These are phyloP conservation scores for Allium cepa DNA, from an alignment of 106 monocot genomes.

Conservation along the genomic window DNA sequence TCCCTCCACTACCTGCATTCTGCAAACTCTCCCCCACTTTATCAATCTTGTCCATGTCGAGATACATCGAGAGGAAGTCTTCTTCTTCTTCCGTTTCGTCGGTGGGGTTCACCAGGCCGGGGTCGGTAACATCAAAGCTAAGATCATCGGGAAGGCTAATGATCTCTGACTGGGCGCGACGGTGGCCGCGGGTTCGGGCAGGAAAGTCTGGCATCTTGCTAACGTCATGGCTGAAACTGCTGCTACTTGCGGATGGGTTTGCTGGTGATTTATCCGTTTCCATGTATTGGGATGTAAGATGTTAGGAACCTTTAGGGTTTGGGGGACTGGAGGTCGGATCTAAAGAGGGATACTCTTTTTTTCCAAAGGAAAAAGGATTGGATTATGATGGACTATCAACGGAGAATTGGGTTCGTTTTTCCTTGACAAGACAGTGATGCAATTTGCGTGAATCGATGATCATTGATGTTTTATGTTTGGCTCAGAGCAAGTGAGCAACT, in stretches of 20 bases:
- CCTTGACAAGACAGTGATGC: too few species aligned
- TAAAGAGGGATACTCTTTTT: too few species aligned
- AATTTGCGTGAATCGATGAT: too few species aligned
- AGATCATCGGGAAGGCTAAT: conserved; percentile 66
- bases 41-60: conserved; percentile 63
- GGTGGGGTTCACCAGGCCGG: conserved; percentile 40
- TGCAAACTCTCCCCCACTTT: neutral
- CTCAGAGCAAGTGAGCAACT: too few species aligned
- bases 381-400: too few species aligned
- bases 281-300: too few species aligned
- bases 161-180: conserved; percentile 79
- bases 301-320: too few species aligned
- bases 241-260: neutral
- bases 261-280: too few species aligned
- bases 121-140: conserved; percentile 46
- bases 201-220: conserved; percentile 71
- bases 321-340: too few species aligned
- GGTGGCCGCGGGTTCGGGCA: conserved; percentile 38
- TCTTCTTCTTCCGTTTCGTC: conserved; percentile 68
- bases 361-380: too few species aligned
- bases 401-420: too few species aligned
- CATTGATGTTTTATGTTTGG: too few species aligned
- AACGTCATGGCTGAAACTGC: conserved; percentile 49
- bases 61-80: conserved; percentile 64
- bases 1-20: neutral